Evolutionary conservation across 805 yeast species (phyloP), one percentile per base, ranked within the genome.

Genomic region (Spathaspora boniae): DNA sequence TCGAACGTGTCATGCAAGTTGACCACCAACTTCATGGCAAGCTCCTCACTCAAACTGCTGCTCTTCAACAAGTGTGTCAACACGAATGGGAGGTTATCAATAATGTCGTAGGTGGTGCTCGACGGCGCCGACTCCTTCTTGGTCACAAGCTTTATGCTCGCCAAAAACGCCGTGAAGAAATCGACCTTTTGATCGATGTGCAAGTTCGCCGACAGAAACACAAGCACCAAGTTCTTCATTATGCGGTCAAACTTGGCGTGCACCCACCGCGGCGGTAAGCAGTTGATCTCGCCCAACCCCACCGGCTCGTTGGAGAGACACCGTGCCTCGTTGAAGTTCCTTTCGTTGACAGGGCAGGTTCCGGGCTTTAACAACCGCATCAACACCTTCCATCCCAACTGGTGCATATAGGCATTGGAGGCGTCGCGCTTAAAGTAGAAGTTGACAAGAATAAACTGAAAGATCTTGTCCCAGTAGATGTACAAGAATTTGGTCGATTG

Each of bases 381-480:
- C 16, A 66, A 31, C 2, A 62, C 26, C 5, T 47, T 46, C 8
- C 51, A 37, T 0, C 70, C 72, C 39, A 63, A 43, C 9, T 48
- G 47, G 37, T 62, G 51, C 56, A 59, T 42, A 25, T 51, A 42
- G 1, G 44, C 25, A 12, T 31, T 48, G 3, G 62, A 48, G 1
- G 35, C 16, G n/a, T 42, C 49, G 26, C 54, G 52, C 17, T 51
- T 56, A 50, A 65, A 65, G 31, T 64, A 65, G 33, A 67, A 58
- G 26, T 48, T 52, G 6, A 45, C 16, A 18, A 67, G 44, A 1
- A 62, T 45, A 1, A 63, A 62, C 25, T 53, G 59, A 8, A 67
- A 41, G 4, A 67, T 45, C 25, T 52, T 53, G 34, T 65, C 70
- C 72, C 72, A 67, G 26, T 58, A 56, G 6, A 60, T 40, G 31